Evolutionary conservation across 352 stramenopile species (phyloP), one percentile per base, ranked within the genome.

Genomic region (Pythium chondricola): DNA sequence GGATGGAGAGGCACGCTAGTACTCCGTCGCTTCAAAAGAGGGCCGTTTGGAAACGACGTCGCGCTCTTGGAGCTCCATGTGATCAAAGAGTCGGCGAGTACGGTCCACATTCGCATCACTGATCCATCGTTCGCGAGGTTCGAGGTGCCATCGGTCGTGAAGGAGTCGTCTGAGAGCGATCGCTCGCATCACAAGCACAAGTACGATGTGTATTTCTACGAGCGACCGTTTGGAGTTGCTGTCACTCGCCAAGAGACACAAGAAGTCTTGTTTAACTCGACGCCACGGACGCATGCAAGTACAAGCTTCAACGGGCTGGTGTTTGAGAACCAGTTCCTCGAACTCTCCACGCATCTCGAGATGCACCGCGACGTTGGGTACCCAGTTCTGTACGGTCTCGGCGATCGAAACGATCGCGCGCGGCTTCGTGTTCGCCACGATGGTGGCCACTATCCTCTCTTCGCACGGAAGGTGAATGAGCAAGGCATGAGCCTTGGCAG

Each of bases 251-350:
- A 63, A 16, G 35, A 70, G 6, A 74, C 72, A 10, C 63, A 59
- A 0, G 79, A 90, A 43, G 65, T 89, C 27, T 30, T 95, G 40
- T 95, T 95, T 63, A 92, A 95, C 62, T 93, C 81, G 22, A 95
- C 83, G 21, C 76, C 81, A 16, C 63, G 60, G 24, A 35, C 61
- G 11, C 62, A 84, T n/a, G 55, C 33, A 29, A 30, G 53, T 4
- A 39, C 44, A 1, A 70, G 56, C 3, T 85, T 88, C 37, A 87
- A 71, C 49, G 79, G 79, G 0, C 51, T 90, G 13, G 64, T 88
- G 49, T 95, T 89, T 49, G 70, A 83, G 44, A 93, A 95, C 53
- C 85, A 96, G 59, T 95, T 83, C 46, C 43, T 96, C 4, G 83
- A 96, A 49, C 53, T 96, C 14, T 93, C 84, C 14, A 93, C 81